A percentile compares a stretch with the other conserved stretches of the same genome.
These are phyloP conservation scores for Venturia oleaginea DNA, from an alignment of 2,329 filamentous ascomycete species.

Conservation along the genomic window DNA sequence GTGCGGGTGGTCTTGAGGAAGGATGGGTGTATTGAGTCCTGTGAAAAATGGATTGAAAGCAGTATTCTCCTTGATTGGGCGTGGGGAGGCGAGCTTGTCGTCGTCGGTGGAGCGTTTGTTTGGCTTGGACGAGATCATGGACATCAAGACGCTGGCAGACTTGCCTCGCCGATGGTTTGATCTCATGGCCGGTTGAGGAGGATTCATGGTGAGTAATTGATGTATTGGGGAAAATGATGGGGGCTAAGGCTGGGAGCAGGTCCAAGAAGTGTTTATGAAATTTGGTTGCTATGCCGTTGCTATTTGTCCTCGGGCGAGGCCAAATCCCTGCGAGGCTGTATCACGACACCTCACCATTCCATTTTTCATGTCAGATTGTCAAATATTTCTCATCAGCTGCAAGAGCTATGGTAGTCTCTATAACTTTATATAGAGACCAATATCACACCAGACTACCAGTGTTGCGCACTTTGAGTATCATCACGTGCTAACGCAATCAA, in stretches of 20 bases:
- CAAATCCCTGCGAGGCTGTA: neutral
- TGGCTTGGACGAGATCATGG: conserved; percentile 42
- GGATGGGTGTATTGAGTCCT: conserved; percentile 25
- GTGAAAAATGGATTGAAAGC: neutral
- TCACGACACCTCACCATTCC: neutral
- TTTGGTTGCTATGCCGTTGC: neutral
- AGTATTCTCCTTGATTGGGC: conserved; percentile 18
- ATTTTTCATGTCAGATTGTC: neutral
- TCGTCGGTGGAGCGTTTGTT: conserved; percentile 40
- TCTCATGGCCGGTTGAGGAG: neutral
- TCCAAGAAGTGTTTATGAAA: neutral
- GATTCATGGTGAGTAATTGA: neutral
- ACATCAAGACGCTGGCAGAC: conserved; percentile 42
- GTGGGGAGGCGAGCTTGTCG: conserved; percentile 24
- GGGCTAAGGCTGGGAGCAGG: neutral
- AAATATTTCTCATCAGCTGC: neutral
- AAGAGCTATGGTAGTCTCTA: too few species aligned
- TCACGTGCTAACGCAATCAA: neutral
- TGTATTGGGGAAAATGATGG: neutral
- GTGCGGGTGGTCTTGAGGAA: conserved; percentile 43
- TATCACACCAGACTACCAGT: too few species aligned
- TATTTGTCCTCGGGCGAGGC: neutral
- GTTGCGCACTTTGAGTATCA: neutral
- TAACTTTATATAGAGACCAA: too few species aligned
- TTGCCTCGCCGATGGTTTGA: conserved; percentile 30